Evolutionary conservation across 148 eudicot genomes (phyloP), one percentile per base, ranked within the genome.

Genomic region (Vaccinium darrowii): DNA sequence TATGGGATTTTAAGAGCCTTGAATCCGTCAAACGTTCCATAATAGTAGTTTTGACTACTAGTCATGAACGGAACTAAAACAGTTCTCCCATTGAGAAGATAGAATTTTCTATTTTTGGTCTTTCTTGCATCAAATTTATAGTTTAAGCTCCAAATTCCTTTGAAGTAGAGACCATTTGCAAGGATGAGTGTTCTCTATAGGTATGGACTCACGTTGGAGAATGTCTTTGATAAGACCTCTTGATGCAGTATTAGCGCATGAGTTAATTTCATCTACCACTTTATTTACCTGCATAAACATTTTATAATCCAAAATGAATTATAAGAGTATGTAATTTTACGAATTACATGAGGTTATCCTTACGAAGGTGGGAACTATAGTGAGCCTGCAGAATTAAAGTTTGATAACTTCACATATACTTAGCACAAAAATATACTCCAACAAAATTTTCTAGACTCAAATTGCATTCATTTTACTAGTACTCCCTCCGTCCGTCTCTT

Each of bases 121-220:
- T 16, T 2, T 3, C 1, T 25, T 71, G 36, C 47, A 23, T 30
- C 75, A 30, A 71, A 71, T 71, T 71, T 6, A 11, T 1, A 12
- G 1, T 1, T 13, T 14, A 21, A 57, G 21, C 18, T 4, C 75
- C 75, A 71, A 71, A 33, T 27, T 71, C 75, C 75, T 71, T 71
- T 71, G 15, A 71, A 71, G 71, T 85, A 85, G 14, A 80, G 63
- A 33, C 58, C 83, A 85, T 85, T 80, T 80, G 53, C 72, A 33
- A 71, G 75, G 36, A 30, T 71, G 16, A 71, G 16, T 12, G 30
- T 1, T 71, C 18, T 71, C 7, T 10, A 7, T 3, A 39, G 43
- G 27, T 14, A 3, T 27, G 27, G 5, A 2, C 7, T 8, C 36
- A 30, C 30, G 30, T 30, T 25, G 7, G 18, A 71, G 47, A 30